Evolutionary conservation across 2,329 filamentous ascomycete species (phyloP).

Genomic region (Dactylonectria macrodidyma): DNA sequence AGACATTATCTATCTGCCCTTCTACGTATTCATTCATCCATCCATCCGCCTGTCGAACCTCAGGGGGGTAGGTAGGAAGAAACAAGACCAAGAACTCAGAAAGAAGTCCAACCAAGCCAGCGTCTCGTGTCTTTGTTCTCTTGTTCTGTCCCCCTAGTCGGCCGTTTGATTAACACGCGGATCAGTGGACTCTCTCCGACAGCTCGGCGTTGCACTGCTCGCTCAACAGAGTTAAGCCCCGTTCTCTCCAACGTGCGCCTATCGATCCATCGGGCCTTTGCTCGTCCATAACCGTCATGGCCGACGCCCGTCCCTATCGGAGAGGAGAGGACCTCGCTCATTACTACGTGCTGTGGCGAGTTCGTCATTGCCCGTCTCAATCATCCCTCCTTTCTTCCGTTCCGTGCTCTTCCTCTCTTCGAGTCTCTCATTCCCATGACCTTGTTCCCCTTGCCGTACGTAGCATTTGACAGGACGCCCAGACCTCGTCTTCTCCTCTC

Average conservation of each 20-base stretch:
- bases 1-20: background rate
- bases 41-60: constrained; percentile 3
- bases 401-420: constrained; percentile 10
- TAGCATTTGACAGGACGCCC: constrained; percentile 3
- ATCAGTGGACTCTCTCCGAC: background rate
- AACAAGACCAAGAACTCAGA: too few relatives aligned
- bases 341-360: constrained; percentile 3
- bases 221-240: constrained; percentile 1
- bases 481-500: background rate
- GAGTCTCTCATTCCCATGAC: too few relatives aligned
- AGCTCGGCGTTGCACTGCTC: constrained; percentile 1
- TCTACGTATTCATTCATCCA: background rate
- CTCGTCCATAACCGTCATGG: background rate
- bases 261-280: constrained; percentile 1
- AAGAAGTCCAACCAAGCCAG: too few relatives aligned
- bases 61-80: too few relatives aligned
- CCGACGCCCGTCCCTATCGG: constrained; percentile 22
- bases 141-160: background rate
- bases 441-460: too few relatives aligned
- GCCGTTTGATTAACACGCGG: background rate
- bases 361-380: constrained; percentile 16
- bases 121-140: too few relatives aligned
- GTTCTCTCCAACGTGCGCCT: constrained; percentile 1
- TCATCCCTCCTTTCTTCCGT: constrained; percentile 20
- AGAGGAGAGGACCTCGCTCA: constrained; percentile 4